A percentile compares a stretch with the other conserved stretches of the same genome.
phyloP scores from a whole-genome alignment of 192 early-diverging fungal genomes.

The Thamnidium elegans region DNA sequence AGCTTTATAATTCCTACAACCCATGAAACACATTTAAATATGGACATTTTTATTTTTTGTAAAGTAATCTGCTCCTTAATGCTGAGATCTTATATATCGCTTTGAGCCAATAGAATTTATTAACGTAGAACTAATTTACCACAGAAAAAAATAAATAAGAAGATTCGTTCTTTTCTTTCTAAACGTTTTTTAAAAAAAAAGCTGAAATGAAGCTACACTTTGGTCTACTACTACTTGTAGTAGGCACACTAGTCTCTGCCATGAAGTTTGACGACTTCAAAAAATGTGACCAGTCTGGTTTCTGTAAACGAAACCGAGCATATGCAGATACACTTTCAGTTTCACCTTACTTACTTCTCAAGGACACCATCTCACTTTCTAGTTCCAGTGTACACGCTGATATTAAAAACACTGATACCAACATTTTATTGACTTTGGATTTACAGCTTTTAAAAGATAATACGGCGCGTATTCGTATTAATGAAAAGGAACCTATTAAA shows the following conservation, averaged over 20 bases:
- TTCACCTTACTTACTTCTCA: slow-evolving; percentile 66
- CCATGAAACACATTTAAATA: no score
- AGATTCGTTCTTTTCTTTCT: no score
- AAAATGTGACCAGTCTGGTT: slow-evolving; percentile 79
- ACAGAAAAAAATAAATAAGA: no score
- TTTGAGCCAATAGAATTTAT: not conserved
- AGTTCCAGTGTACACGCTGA: slow-evolving; percentile 41
- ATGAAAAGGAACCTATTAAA: slow-evolving; percentile 62
- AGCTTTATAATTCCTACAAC: no score
- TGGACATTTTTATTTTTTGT: no score
- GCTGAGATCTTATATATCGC: not conserved
- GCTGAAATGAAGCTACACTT: no score
- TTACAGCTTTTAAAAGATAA: slow-evolving; percentile 56
- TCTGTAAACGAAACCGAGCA: slow-evolving; percentile 85
- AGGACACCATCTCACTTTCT: slow-evolving; percentile 55
- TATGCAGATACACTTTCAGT: slow-evolving; percentile 61
- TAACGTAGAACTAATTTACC: not conserved
- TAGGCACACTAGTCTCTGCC: slow-evolving; percentile 23
- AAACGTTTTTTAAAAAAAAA: no score
- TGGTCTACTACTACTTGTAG: no score
- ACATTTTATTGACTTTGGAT: slow-evolving; percentile 42
- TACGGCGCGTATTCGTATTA: slow-evolving; percentile 56
- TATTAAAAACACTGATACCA: slow-evolving; percentile 50
- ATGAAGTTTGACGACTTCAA: slow-evolving; percentile 90
- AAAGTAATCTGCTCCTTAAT: no score